phyloP scores from a whole-genome alignment of 345 rosid species.

The Brassica napus region DNA sequence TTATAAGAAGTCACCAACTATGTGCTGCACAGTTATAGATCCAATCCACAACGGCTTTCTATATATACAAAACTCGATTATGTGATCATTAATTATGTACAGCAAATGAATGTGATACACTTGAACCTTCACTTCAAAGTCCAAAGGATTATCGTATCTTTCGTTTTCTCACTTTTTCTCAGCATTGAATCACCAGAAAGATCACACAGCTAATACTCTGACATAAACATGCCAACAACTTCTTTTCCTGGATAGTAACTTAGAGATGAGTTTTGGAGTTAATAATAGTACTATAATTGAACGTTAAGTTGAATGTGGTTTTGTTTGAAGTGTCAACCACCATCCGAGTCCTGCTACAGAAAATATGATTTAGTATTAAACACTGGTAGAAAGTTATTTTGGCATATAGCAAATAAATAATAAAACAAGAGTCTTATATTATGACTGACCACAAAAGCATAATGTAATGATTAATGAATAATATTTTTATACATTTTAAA shows the following conservation, averaged over 20 bases:
- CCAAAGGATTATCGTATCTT: neutral
- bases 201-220: neutral
- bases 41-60: neutral
- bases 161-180: neutral
- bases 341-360: neutral
- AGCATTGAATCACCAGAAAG: neutral
- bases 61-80: neutral
- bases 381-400: neutral
- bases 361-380: neutral
- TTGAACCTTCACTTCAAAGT: neutral
- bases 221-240: neutral
- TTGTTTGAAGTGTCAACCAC: constrained; percentile 29
- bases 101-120: neutral
- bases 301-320: constrained; percentile 5
- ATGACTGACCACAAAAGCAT: neutral
- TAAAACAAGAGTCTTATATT: neutral
- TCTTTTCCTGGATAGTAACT: neutral
- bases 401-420: neutral
- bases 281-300: neutral
- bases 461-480: neutral
- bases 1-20: neutral
- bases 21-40: neutral
- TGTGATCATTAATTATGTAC: neutral
- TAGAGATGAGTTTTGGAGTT: neutral
- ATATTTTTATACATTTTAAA: neutral